Evolutionary conservation across 148 eudicot genomes (phyloP).

Genomic region (Persicaria maculosa): DNA sequence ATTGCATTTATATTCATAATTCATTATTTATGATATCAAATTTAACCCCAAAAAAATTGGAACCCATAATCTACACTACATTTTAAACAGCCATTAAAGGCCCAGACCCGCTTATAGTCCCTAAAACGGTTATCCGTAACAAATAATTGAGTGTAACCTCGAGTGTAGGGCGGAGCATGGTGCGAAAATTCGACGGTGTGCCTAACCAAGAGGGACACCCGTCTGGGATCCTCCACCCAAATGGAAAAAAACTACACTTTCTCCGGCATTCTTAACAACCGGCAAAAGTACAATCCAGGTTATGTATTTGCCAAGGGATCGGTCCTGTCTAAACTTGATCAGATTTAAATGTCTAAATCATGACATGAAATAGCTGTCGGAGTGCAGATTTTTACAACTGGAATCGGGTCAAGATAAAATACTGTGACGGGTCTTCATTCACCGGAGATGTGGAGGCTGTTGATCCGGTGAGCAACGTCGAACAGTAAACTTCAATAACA

Average conservation of each 20-base stretch:
- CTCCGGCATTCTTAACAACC: constrained; percentile 35
- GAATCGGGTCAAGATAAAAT: constrained; percentile 47
- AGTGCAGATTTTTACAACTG: constrained; percentile 45
- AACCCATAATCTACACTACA: too few relatives aligned
- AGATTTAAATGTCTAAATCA: not conserved
- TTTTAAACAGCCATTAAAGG: too few relatives aligned
- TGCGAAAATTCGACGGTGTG: constrained; percentile 22
- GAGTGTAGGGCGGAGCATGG: constrained; percentile 12
- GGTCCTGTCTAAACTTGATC: not conserved
- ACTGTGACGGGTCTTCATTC: constrained; percentile 58
- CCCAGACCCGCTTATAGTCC: too few relatives aligned
- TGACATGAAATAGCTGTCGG: not conserved
- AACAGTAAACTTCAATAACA: too few relatives aligned
- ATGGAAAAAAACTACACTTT: constrained; percentile 32
- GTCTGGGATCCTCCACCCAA: constrained; percentile 31
- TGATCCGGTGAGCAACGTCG: constrained; percentile 32
- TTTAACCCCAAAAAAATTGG: too few relatives aligned
- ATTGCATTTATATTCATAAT: too few relatives aligned
- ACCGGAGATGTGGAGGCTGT: constrained; percentile 50
- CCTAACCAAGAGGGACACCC: constrained; percentile 21
- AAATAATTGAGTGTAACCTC: too few relatives aligned
- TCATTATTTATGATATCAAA: too few relatives aligned
- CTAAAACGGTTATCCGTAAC: too few relatives aligned
- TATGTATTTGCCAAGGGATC: constrained; percentile 20
- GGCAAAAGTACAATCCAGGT: constrained; percentile 27